A percentile compares a stretch with the other conserved stretches of the same genome.
phyloP scores from a whole-genome alignment of 2,329 filamentous ascomycete genomes.

The Colletotrichum costaricense region DNA sequence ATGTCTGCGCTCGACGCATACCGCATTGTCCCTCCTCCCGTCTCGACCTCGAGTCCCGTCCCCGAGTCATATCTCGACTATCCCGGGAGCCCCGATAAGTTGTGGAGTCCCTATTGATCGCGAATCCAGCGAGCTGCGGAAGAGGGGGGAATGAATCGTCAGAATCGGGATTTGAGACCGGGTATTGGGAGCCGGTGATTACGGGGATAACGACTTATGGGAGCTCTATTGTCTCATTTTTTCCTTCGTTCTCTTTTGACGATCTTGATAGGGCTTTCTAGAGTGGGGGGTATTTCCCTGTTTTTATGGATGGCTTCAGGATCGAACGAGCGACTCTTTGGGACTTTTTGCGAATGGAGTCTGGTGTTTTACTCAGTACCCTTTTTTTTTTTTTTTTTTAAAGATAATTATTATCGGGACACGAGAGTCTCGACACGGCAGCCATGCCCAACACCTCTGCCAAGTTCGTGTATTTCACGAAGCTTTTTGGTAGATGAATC shows the following conservation, averaged over 20 bases:
- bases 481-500: background rate
- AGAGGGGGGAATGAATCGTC: background rate
- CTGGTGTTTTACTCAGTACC: background rate
- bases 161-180: background rate
- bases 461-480: background rate
- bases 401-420: background rate
- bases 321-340: background rate
- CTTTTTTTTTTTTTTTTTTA: background rate
- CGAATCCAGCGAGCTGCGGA: background rate
- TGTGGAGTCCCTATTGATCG: conserved; percentile 24
- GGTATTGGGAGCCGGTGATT: background rate
- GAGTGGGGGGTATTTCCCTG: background rate
- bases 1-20: conserved; percentile 20
- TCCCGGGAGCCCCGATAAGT: conserved; percentile 23
- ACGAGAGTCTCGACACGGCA: conserved; percentile 1
- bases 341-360: conserved; percentile 1
- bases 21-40: background rate
- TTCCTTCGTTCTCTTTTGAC: background rate
- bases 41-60: conserved; percentile 16
- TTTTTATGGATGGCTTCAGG: background rate
- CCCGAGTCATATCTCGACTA: conserved; percentile 27
- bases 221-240: background rate
- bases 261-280: background rate
- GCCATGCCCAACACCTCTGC: conserved; percentile 2
- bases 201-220: background rate